Percentiles rank a stretch among this genome's conserved stretches.
phyloP scores from a whole-genome alignment of 495 filamentous ascomycete genomes.

The Xylaria curta region DNA sequence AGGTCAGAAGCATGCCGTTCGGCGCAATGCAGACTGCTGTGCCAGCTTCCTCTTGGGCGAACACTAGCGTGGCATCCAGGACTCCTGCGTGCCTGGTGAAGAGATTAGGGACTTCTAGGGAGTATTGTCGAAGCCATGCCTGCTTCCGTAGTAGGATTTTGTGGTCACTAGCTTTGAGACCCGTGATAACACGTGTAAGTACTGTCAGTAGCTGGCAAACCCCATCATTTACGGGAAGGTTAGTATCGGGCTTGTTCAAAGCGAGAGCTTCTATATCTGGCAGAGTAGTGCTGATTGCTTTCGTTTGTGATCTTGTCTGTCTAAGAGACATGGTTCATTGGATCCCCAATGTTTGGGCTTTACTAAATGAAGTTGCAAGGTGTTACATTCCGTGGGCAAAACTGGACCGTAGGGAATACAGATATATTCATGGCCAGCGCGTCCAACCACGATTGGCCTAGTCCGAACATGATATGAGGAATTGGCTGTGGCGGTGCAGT shows the following conservation, averaged over 20 bases:
- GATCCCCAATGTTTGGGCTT: not conserved
- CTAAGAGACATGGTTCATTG: constrained; percentile 7
- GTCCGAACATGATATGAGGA: not conserved
- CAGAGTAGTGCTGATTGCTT: not conserved
- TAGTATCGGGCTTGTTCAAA: not conserved
- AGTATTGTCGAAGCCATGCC: constrained; percentile 23
- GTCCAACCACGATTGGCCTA: not conserved
- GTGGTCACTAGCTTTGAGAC: constrained; percentile 25
- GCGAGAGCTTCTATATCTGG: not conserved
- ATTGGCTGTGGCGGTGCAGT: constrained; percentile 7
- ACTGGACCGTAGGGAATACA: not conserved
- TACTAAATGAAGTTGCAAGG: not conserved
- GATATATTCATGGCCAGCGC: not conserved
- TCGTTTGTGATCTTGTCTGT: constrained; percentile 4
- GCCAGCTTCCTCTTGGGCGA: constrained; percentile 55
- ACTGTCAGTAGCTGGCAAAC: not conserved
- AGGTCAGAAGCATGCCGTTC: constrained; percentile 52
- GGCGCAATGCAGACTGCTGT: constrained; percentile 54
- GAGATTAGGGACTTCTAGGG: constrained; percentile 6
- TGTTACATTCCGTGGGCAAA: not conserved
- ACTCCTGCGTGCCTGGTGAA: constrained; percentile 12
- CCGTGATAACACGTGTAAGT: constrained; percentile 8
- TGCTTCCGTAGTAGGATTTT: constrained; percentile 32
- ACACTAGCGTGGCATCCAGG: constrained; percentile 51
- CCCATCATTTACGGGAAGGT: not conserved